A percentile compares a stretch with the other conserved stretches of the same genome.
Conservation (phyloP, 768 basidiomycete genomes). For the Cystobasidiopsis lactophilus region DNA sequence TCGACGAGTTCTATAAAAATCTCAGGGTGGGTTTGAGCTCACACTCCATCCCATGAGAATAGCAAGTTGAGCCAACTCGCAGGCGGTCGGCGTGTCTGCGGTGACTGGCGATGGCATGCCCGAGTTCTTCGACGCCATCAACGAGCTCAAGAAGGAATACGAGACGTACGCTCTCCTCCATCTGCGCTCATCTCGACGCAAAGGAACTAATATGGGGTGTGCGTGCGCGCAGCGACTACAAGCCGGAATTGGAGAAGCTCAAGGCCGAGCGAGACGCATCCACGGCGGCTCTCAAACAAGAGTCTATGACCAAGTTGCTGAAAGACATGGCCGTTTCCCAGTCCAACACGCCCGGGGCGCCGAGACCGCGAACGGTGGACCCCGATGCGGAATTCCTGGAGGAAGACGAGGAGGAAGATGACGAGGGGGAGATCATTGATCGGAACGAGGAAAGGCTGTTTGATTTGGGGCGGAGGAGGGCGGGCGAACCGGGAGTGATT, state of each 20-base stretch:
- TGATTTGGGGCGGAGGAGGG: neutral
- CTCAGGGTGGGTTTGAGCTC: slow-evolving; percentile 45
- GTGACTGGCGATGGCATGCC: slow-evolving; percentile 84
- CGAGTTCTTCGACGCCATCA: slow-evolving; percentile 78
- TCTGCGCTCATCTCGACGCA: neutral
- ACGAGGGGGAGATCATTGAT: slow-evolving; percentile 10
- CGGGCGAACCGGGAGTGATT: neutral
- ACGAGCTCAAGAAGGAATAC: slow-evolving; percentile 68
- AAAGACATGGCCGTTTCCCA: slow-evolving; percentile 42
- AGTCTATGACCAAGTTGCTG: slow-evolving; percentile 56
- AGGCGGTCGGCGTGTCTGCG: slow-evolving; percentile 91
- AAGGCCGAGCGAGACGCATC: slow-evolving; percentile 32
- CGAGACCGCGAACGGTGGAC: neutral
- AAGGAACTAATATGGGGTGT: neutral
- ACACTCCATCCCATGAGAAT: neutral
- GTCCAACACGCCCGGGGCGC: neutral
- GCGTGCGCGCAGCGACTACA: slow-evolving; percentile 45
- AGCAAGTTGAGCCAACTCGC: neutral
- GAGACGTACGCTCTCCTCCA: slow-evolving; percentile 38
- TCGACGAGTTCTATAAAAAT: slow-evolving; percentile 96
- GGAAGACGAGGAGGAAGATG: slow-evolving; percentile 12
- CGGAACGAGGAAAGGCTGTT: slow-evolving; percentile 7
- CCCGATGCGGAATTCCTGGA: slow-evolving; percentile 10
- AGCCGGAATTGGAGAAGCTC: slow-evolving; percentile 64
- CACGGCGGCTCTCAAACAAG: slow-evolving; percentile 44